Percentiles rank a stretch among this genome's conserved stretches.
These are phyloP conservation scores for Coprinellus aureogranulatus DNA, from an alignment of 768 basidiomycete genomes.

Conservation along the genomic window DNA sequence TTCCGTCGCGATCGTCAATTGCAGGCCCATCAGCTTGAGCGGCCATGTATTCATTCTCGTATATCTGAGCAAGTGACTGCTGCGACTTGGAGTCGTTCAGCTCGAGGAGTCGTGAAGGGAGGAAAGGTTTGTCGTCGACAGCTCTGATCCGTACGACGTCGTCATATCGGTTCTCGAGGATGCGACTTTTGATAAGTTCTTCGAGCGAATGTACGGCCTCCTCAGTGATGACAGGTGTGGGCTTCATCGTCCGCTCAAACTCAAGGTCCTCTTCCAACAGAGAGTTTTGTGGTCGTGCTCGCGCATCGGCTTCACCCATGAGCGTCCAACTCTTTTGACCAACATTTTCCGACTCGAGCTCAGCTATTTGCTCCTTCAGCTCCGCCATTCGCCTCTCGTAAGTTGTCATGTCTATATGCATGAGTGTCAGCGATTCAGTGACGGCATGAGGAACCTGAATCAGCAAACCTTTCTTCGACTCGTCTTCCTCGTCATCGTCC, in stretches of 20 bases:
- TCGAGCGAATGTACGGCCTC: constrained; percentile 79
- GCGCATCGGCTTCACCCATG: constrained; percentile 84
- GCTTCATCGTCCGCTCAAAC: constrained; percentile 86
- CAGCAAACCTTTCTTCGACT: constrained; percentile 24
- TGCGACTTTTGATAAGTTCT: constrained; percentile 86
- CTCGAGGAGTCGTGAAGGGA: constrained; percentile 87
- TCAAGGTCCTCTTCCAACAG: constrained; percentile 93
- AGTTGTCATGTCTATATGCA: constrained; percentile 57
- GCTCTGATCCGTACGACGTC: constrained; percentile 85
- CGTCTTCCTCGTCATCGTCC: constrained; percentile 56
- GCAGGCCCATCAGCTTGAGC: constrained; percentile 53
- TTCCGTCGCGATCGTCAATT: constrained; percentile 82
- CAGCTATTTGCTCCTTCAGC: constrained; percentile 73
- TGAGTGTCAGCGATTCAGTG: neutral
- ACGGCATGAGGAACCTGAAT: neutral
- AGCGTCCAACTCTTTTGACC: constrained; percentile 90
- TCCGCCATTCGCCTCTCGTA: constrained; percentile 77
- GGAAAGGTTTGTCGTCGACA: constrained; percentile 80
- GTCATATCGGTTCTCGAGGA: constrained; percentile 82
- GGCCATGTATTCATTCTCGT: constrained; percentile 87
- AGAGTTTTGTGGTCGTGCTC: constrained; percentile 84
- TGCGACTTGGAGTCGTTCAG: constrained; percentile 84
- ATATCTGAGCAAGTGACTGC: constrained; percentile 91
- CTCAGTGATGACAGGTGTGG: constrained; percentile 87
- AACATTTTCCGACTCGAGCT: constrained; percentile 84